Evolutionary conservation across 1,284 basidiomycete genomes (phyloP).

Genomic region (Filobasidium uniguttulatum): DNA sequence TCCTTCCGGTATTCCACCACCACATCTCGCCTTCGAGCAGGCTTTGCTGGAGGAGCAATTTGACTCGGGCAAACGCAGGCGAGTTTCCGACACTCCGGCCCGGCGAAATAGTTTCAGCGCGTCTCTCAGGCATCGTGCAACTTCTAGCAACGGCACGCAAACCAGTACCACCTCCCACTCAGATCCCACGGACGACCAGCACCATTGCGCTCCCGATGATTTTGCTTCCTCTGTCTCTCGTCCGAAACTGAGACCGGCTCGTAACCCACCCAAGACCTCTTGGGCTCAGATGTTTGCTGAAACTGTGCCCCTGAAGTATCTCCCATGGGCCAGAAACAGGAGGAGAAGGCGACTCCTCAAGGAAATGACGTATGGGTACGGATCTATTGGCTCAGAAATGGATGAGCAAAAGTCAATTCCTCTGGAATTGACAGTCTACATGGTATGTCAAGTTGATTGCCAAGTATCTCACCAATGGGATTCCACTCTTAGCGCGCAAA

Average conservation of each 20-base stretch:
- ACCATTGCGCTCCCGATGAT: too few species aligned
- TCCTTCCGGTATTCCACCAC: constrained; percentile 22
- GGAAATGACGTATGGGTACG: constrained; percentile 46
- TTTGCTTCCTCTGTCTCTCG: too few species aligned
- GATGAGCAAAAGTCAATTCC: constrained; percentile 49
- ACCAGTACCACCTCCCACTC: too few species aligned
- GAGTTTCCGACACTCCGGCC: constrained; percentile 4
- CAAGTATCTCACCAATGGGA: background rate
- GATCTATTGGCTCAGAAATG: constrained; percentile 43
- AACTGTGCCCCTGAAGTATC: constrained; percentile 53
- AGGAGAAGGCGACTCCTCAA: constrained; percentile 39
- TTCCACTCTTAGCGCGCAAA: background rate
- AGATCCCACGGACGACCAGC: too few species aligned
- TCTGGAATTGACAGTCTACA: constrained; percentile 56
- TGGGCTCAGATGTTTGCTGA: constrained; percentile 40
- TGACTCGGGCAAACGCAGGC: constrained; percentile 1
- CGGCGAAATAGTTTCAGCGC: too few species aligned
- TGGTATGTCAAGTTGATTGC: constrained; percentile 40
- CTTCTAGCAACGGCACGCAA: too few species aligned
- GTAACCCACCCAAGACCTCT: constrained; percentile 49
- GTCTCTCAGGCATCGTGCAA: too few species aligned
- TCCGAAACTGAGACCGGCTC: constrained; percentile 43
- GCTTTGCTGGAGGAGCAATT: constrained; percentile 2
- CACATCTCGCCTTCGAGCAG: constrained; percentile 1
- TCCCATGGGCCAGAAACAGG: constrained; percentile 35